Conservation (phyloP, 495 filamentous ascomycete genomes). For the Daldinia caldariorum region DNA sequence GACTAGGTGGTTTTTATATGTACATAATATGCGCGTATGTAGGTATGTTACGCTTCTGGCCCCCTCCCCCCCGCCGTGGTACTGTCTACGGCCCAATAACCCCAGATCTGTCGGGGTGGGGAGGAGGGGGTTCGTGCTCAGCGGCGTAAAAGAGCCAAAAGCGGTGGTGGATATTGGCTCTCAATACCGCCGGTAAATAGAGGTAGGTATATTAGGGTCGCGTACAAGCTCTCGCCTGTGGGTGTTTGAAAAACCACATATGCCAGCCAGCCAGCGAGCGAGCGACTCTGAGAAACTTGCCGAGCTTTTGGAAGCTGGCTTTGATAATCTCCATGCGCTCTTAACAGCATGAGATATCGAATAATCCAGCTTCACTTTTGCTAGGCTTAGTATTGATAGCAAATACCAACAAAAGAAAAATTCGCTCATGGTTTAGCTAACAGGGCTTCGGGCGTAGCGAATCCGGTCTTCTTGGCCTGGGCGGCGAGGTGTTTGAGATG, state of each 20-base stretch:
- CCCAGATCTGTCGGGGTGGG: conserved; percentile 1
- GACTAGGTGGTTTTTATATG: not conserved
- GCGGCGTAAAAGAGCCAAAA: conserved; percentile 1
- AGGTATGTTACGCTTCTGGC: not conserved
- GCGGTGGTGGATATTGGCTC: not conserved
- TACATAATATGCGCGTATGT: conserved; percentile 1
- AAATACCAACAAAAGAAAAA: not conserved
- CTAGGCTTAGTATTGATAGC: not conserved
- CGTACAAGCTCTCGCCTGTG: not conserved
- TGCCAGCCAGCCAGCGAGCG: not conserved
- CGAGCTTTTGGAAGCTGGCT: not conserved
- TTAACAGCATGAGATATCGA: not conserved
- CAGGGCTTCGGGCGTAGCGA: conserved; percentile 4
- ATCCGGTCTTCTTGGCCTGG: conserved; percentile 29
- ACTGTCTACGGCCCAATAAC: not conserved
- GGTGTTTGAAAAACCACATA: not conserved
- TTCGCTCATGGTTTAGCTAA: not conserved
- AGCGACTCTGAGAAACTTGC: not conserved
- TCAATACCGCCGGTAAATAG: not conserved
- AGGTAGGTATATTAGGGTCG: not conserved
- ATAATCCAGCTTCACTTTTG: not conserved
- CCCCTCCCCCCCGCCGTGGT: conserved; percentile 1
- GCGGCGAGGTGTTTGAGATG: conserved; percentile 23
- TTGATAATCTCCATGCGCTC: not conserved
- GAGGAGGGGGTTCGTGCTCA: not conserved